Base-by-base conservation (phyloP, 1,284 basidiomycete species). In the Bjerkandera adusta region DNA sequence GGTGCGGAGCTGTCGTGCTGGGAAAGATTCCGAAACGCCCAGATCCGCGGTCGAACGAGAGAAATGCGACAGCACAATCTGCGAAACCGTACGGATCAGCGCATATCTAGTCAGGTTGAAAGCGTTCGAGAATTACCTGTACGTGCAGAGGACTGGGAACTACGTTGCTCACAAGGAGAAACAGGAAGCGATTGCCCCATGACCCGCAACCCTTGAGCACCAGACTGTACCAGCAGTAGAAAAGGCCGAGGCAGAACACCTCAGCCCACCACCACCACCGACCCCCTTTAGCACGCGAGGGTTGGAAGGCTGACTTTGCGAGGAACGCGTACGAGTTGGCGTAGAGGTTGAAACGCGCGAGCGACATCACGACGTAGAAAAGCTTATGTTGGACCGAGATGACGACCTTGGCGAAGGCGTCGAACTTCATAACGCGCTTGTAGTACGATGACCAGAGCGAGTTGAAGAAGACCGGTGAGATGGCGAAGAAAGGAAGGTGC, bases 21-120 rank as follows among this genome's bases (percentile, higher is more conserved):
- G 79, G 72, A 98, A 99, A 2, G 90, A 93, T 66, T 99, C 97
- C 27, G 73, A 73, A 1, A 92, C 89, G 1, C 95, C 95, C 20
- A 98, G 75, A 62, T 98, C 96, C 8, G 77, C 87, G 1, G 93
- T 95, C 5, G 94, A 94, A 72, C 97, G 95, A 36, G 92, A 91
- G 68, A 97, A 99, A 71, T 99, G 96, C 3, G 95, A 98, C 18
- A 99, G 81, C 1, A 98, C 95, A 58, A 99, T 99, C 92, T 97
- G 62, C 24, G n/a, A n/a, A n/a, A 47, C 16, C 18, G 25, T 27
- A 29, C n/a, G 7, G 13, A 39, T 16, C 20, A 32, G 10, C n/a
- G 8, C 22, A 47, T 24, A 18, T 3, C 15, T 20, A 24, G 30
- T 13, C 10, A 13, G 3, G 37, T 25, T 4, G 8, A 20, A 16